Evolutionary conservation across 2,329 filamentous ascomycete species (phyloP).

Genomic region (Aspergillus ruber): DNA sequence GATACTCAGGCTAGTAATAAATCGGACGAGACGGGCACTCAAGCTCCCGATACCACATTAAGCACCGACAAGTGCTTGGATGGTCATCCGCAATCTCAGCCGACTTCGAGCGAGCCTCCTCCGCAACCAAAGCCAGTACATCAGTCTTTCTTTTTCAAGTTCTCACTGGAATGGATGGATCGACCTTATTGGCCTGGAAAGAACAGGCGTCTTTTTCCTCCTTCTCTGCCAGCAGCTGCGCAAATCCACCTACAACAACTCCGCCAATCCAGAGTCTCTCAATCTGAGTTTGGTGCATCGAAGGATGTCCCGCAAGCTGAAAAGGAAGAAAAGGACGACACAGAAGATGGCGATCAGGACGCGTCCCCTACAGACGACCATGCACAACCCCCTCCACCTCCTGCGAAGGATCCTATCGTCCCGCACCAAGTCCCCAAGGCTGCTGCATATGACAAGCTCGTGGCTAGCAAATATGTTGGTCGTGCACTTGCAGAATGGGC

Average conservation of each 20-base stretch:
- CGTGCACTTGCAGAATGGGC: constrained; percentile 60
- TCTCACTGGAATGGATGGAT: constrained; percentile 61
- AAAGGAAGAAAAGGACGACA: constrained; percentile 4
- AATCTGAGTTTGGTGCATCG: constrained; percentile 9
- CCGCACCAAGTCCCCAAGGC: constrained; percentile 4
- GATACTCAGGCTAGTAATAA: constrained; percentile 35
- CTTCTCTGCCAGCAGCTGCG: constrained; percentile 51
- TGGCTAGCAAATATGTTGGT: constrained; percentile 52
- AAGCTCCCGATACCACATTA: constrained; percentile 18
- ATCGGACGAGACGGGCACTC: constrained; percentile 30
- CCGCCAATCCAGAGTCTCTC: constrained; percentile 11
- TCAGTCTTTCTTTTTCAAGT: constrained; percentile 58
- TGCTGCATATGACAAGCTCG: constrained; percentile 23
- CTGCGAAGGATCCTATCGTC: background rate
- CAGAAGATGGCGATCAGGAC: constrained; percentile 3
- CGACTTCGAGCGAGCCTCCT: constrained; percentile 16
- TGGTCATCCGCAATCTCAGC: constrained; percentile 15
- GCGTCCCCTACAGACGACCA: constrained; percentile 6
- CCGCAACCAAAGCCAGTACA: constrained; percentile 41
- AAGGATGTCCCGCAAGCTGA: background rate
- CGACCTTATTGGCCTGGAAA: constrained; percentile 45
- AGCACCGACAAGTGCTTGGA: constrained; percentile 22
- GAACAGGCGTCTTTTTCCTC: constrained; percentile 50
- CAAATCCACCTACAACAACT: constrained; percentile 47
- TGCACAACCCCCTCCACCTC: background rate